phyloP scores from a whole-genome alignment of 2,329 filamentous ascomycete species.

The Thermoascus crustaceus region DNA sequence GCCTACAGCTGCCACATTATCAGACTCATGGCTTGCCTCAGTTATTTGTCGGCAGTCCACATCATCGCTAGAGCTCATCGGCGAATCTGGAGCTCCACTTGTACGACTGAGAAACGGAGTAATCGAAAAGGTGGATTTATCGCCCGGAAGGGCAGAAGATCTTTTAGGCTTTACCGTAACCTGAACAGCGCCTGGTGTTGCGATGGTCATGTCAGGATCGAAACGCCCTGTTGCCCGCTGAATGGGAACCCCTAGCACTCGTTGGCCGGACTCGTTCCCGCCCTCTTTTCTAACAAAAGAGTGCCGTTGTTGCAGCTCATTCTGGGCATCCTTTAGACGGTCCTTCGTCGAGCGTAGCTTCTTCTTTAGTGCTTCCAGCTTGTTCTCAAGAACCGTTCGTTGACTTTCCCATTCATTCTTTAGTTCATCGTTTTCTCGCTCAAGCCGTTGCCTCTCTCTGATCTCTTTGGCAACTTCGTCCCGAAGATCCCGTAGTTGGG shows the following conservation, averaged over 20 bases:
- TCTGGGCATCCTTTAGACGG: slow-evolving; percentile 60
- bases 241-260: slow-evolving; percentile 35
- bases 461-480: slow-evolving; percentile 45
- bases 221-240: slow-evolving; percentile 23
- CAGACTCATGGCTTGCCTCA: background rate
- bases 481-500: slow-evolving; percentile 40
- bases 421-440: slow-evolving; percentile 48
- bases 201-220: slow-evolving; percentile 39
- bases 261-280: slow-evolving; percentile 21
- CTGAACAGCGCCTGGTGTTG: slow-evolving; percentile 42
- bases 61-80: slow-evolving; percentile 20
- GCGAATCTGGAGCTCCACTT: slow-evolving; percentile 43
- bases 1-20: background rate
- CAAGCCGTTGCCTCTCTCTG: slow-evolving; percentile 38
- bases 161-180: slow-evolving; percentile 49
- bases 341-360: slow-evolving; percentile 64
- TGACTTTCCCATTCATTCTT: slow-evolving; percentile 54
- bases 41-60: slow-evolving; percentile 14
- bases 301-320: slow-evolving; percentile 39
- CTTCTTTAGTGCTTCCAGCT: slow-evolving; percentile 58
- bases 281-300: slow-evolving; percentile 22
- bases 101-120: slow-evolving; percentile 84
- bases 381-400: slow-evolving; percentile 59
- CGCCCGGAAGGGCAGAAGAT: slow-evolving; percentile 57
- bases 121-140: slow-evolving; percentile 89